Conservation (phyloP, 1,284 basidiomycete genomes). For the Fomes fomentarius region DNA sequence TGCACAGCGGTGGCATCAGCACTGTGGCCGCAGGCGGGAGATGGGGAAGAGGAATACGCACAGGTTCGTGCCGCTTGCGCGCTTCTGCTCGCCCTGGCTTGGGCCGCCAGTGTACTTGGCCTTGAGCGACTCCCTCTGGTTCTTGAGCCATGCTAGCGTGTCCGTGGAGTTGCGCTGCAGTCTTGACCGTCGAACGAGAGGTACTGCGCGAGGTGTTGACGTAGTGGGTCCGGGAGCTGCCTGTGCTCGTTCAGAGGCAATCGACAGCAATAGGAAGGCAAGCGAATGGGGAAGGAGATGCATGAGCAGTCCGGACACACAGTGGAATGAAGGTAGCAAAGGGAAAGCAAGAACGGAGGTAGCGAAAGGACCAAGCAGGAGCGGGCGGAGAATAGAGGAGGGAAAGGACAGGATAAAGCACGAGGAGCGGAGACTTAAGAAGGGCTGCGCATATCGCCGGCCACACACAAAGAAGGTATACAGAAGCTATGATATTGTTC, state of each 20-base stretch:
- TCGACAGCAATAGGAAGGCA: slow-evolving; percentile 25
- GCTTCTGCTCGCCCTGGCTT: slow-evolving; percentile 27
- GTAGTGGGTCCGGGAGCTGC: slow-evolving; percentile 25
- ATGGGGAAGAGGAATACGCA: slow-evolving; percentile 19
- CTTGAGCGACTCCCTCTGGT: slow-evolving; percentile 28
- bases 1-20: too few relatives aligned
- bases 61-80: slow-evolving; percentile 34
- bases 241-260: slow-evolving; percentile 24
- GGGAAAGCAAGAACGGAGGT: slow-evolving; percentile 16
- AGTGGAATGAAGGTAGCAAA: not conserved
- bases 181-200: slow-evolving; percentile 22
- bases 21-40: not conserved
- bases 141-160: slow-evolving; percentile 19
- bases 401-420: too few relatives aligned
- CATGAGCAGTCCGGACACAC: slow-evolving; percentile 11
- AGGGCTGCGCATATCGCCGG: too few relatives aligned
- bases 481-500: too few relatives aligned
- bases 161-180: slow-evolving; percentile 16
- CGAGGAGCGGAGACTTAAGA: too few relatives aligned
- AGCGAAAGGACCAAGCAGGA: too few relatives aligned
- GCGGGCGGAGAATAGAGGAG: too few relatives aligned
- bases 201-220: slow-evolving; percentile 23
- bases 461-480: too few relatives aligned
- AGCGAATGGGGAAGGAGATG: slow-evolving; percentile 27
- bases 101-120: slow-evolving; percentile 31